These are phyloP conservation scores for Berberis vulgaris DNA, from an alignment of 164 flowering plant genomes.

Conservation along the genomic window DNA sequence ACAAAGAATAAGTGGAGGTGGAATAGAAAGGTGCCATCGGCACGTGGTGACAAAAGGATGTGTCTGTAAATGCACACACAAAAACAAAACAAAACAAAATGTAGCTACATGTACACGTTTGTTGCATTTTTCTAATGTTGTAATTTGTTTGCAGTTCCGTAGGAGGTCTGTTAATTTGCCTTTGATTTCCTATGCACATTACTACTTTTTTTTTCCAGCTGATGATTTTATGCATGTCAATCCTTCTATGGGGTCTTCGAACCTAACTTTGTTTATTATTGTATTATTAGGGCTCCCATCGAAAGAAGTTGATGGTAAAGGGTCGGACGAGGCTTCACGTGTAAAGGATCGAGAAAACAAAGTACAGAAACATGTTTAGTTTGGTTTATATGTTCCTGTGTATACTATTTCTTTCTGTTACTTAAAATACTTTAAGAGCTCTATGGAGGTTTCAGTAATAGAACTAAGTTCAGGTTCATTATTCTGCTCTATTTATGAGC, in stretches of 20 bases:
- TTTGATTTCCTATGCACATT: neutral
- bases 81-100: no score
- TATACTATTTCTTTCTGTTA: neutral
- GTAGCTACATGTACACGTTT: no score
- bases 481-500: no score
- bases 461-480: no score
- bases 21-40: no score
- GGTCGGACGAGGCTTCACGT: conserved; percentile 10
- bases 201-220: neutral
- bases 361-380: conserved; percentile 32
- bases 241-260: neutral
- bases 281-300: conserved; percentile 23
- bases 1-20: no score
- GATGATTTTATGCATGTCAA: no score
- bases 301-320: conserved; percentile 20
- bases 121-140: no score
- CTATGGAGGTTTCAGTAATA: no score
- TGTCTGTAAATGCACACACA: no score
- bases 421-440: no score
- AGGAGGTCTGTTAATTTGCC: neutral
- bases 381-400: neutral
- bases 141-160: neutral
- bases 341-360: conserved; percentile 19
- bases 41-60: no score
- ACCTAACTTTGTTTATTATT: conserved; percentile 5